phyloP scores from a whole-genome alignment of 345 rosid genomes.

The Leavenworthia alabamica region DNA sequence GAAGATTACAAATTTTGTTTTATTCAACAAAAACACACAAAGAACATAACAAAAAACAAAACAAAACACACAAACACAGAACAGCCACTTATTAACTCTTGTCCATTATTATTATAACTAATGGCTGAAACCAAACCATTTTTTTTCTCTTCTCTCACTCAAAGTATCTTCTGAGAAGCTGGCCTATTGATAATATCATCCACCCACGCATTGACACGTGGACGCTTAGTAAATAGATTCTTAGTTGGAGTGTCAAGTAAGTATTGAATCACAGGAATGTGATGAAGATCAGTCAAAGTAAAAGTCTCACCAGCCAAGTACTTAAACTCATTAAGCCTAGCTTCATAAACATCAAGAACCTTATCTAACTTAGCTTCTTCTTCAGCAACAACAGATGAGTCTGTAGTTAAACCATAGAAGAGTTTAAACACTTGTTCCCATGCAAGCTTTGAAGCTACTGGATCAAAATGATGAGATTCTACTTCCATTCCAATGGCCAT shows the following conservation, averaged over 20 bases:
- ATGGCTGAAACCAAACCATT: slow-evolving; percentile 18
- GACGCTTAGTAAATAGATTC: slow-evolving; percentile 41
- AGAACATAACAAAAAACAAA: too few species aligned
- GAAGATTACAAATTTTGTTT: too few species aligned
- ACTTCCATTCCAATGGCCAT: slow-evolving; percentile 54
- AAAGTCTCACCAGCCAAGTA: slow-evolving; percentile 58
- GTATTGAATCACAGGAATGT: slow-evolving; percentile 42
- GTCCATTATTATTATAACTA: too few species aligned
- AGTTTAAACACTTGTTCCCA: slow-evolving; percentile 53
- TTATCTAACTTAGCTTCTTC: slow-evolving; percentile 43
- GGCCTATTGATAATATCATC: slow-evolving; percentile 54
- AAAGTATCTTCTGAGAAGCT: slow-evolving; percentile 51
- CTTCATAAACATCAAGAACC: slow-evolving; percentile 61
- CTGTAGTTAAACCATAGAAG: slow-evolving; percentile 39
- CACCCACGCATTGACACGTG: slow-evolving; percentile 49
- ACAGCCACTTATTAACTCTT: too few species aligned
- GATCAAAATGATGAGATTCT: slow-evolving; percentile 62
- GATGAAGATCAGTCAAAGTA: slow-evolving; percentile 70
- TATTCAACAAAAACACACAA: too few species aligned
- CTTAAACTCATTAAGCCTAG: slow-evolving; percentile 48
- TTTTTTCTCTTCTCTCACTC: slow-evolving; percentile 1
- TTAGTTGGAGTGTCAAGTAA: slow-evolving; percentile 40
- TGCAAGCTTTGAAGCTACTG: slow-evolving; percentile 44
- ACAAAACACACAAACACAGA: too few species aligned
- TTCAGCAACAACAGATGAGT: slow-evolving; percentile 49